Conservation (phyloP, 495 filamentous ascomycete genomes). For the Annulohypoxylon stygium region DNA sequence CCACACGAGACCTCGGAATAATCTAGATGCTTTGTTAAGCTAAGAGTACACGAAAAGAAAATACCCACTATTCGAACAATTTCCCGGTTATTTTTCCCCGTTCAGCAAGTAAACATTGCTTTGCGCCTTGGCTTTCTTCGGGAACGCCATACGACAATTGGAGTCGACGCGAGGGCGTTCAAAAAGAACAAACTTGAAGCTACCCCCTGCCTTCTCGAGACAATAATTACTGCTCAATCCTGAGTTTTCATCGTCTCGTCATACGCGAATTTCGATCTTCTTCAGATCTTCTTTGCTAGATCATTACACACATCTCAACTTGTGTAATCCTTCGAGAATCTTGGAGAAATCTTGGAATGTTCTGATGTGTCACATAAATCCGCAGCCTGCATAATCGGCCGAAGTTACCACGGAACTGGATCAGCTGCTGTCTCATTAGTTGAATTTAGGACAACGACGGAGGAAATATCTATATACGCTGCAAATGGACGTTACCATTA, state of each 20-base stretch:
- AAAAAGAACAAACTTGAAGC: slow-evolving; percentile 12
- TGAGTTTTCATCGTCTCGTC: slow-evolving; percentile 19
- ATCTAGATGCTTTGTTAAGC: background rate
- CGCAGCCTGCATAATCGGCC: slow-evolving; percentile 45
- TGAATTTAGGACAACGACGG: slow-evolving; percentile 22
- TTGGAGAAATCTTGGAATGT: slow-evolving; percentile 20
- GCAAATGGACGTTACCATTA: slow-evolving; percentile 19
- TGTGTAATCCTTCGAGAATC: slow-evolving; percentile 32
- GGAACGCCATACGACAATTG: slow-evolving; percentile 16
- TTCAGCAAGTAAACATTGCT: slow-evolving; percentile 22
- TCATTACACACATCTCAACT: slow-evolving; percentile 30
- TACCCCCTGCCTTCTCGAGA: slow-evolving; percentile 9
- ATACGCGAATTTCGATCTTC: slow-evolving; percentile 20
- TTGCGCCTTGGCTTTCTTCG: slow-evolving; percentile 18
- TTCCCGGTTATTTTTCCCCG: slow-evolving; percentile 7
- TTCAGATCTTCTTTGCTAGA: background rate
- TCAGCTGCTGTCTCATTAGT: slow-evolving; percentile 35
- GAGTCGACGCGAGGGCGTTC: slow-evolving; percentile 7
- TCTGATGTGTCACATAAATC: slow-evolving; percentile 31
- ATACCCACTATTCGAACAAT: slow-evolving; percentile 8
- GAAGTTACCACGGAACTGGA: slow-evolving; percentile 22
- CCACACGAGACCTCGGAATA: background rate
- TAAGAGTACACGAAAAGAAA: slow-evolving; percentile 7
- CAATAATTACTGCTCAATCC: slow-evolving; percentile 18
- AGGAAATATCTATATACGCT: slow-evolving; percentile 17